These are phyloP conservation scores for Lipomyces chichibuensis DNA, from an alignment of 805 yeast genomes.

Conservation along the genomic window DNA sequence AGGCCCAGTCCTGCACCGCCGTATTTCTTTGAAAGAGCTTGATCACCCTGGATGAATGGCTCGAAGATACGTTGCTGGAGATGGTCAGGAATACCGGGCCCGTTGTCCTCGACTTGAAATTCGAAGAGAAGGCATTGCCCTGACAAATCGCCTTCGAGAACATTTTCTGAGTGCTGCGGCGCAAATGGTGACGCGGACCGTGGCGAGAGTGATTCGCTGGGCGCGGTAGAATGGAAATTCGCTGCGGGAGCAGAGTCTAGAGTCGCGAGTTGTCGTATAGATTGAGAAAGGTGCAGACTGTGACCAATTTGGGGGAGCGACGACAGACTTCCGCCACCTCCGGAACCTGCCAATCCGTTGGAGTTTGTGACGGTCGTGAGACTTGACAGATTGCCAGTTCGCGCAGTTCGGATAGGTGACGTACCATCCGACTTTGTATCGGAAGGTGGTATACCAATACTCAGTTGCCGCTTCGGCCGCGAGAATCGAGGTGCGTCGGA, in stretches of 20 bases:
- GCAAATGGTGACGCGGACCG: not conserved
- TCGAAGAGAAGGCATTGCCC: constrained; percentile 61
- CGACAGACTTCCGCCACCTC: constrained; percentile 9
- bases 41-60: constrained; percentile 97
- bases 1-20: constrained; percentile 97
- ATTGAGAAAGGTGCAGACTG: constrained; percentile 12
- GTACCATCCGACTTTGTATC: not conserved
- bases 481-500: not conserved
- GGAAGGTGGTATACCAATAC: not conserved
- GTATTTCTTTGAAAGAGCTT: constrained; percentile 82
- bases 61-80: constrained; percentile 86
- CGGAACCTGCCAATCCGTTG: not conserved
- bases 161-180: not conserved
- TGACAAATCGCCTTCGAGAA: constrained; percentile 32
- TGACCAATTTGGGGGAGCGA: constrained; percentile 13
- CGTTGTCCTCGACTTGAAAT: constrained; percentile 82
- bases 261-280: not conserved
- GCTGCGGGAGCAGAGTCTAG: not conserved
- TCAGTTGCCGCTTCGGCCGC: not conserved
- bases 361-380: not conserved
- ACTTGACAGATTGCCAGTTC: not conserved
- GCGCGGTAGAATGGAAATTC: not conserved
- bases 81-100: constrained; percentile 88
- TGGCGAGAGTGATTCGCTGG: not conserved
- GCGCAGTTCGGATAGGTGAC: not conserved